Conservation (phyloP, 768 basidiomycete species). For the Trametes elegans region DNA sequence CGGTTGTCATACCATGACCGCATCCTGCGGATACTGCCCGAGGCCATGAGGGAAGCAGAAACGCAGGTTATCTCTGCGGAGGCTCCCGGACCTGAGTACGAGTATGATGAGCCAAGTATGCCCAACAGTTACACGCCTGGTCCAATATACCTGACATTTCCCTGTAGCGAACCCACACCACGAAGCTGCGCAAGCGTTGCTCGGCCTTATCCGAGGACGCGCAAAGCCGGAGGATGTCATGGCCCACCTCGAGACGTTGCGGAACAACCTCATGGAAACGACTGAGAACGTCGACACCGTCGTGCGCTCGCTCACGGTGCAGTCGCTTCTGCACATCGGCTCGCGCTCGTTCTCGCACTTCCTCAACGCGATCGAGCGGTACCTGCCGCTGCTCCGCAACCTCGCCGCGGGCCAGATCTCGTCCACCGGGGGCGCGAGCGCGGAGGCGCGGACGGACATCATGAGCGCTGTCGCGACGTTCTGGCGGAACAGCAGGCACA, state of each 20-base stretch:
- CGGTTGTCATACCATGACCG: constrained; percentile 93
- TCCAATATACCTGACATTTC: neutral
- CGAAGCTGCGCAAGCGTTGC: constrained; percentile 74
- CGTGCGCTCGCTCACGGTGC: constrained; percentile 76
- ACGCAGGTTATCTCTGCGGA: constrained; percentile 62
- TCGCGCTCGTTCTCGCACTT: constrained; percentile 97
- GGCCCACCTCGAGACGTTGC: constrained; percentile 66
- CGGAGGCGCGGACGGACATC: constrained; percentile 67
- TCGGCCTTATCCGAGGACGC: constrained; percentile 79
- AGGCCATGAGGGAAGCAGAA: constrained; percentile 68
- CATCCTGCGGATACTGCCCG: constrained; percentile 84
- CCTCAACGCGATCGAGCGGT: constrained; percentile 95
- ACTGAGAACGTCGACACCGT: constrained; percentile 65
- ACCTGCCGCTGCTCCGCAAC: constrained; percentile 71
- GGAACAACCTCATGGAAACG: constrained; percentile 58
- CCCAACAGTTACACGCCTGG: neutral
- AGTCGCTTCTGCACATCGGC: constrained; percentile 89
- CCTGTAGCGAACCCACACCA: constrained; percentile 68
- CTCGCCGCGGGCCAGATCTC: constrained; percentile 49
- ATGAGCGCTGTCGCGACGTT: constrained; percentile 70
- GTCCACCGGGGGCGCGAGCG: constrained; percentile 34
- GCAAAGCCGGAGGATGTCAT: constrained; percentile 81
- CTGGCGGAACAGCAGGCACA: constrained; percentile 84
- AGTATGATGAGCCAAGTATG: constrained; percentile 79
- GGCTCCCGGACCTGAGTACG: constrained; percentile 76